phyloP scores from a whole-genome alignment of 1,139 yeast species.

The Zygosaccharomyces sapae region DNA sequence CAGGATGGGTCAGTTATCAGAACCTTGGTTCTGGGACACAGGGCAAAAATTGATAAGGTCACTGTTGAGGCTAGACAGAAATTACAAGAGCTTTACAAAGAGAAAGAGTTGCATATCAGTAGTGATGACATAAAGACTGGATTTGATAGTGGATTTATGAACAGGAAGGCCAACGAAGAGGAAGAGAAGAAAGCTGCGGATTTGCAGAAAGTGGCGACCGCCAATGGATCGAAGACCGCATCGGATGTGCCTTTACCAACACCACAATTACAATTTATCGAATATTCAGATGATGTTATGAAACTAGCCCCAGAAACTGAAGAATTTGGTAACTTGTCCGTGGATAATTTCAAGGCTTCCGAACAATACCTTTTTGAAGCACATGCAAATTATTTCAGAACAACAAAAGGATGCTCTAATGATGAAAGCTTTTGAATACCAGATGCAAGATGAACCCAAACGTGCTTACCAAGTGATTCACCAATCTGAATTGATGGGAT shows the following conservation, averaged over 20 bases:
- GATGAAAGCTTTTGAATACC: constrained; percentile 88
- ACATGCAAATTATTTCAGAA: constrained; percentile 69
- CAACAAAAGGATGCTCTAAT: constrained; percentile 88
- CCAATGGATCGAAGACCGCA: constrained; percentile 3
- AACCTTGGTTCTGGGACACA: constrained; percentile 51
- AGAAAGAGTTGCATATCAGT: constrained; percentile 70
- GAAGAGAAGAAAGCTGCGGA: constrained; percentile 20
- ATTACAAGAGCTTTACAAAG: constrained; percentile 61
- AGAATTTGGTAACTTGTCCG: constrained; percentile 56
- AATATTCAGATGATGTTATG: constrained; percentile 38
- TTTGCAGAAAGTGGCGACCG: constrained; percentile 19
- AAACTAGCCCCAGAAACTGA: constrained; percentile 60
- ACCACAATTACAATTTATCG: constrained; percentile 28
- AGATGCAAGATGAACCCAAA: constrained; percentile 55
- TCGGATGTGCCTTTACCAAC: constrained; percentile 12
- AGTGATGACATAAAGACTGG: constrained; percentile 95
- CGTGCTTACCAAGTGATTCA: constrained; percentile 62
- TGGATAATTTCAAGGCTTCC: constrained; percentile 45
- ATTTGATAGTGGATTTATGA: constrained; percentile 78
- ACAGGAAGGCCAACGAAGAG: constrained; percentile 45
- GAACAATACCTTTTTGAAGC: constrained; percentile 49
- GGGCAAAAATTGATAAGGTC: constrained; percentile 63
- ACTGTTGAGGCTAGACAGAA: constrained; percentile 56
- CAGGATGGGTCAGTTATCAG: constrained; percentile 44
- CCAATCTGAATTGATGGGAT: constrained; percentile 78